Conservation (phyloP, 495 filamentous ascomycete genomes). For the Tuber calosporum region DNA sequence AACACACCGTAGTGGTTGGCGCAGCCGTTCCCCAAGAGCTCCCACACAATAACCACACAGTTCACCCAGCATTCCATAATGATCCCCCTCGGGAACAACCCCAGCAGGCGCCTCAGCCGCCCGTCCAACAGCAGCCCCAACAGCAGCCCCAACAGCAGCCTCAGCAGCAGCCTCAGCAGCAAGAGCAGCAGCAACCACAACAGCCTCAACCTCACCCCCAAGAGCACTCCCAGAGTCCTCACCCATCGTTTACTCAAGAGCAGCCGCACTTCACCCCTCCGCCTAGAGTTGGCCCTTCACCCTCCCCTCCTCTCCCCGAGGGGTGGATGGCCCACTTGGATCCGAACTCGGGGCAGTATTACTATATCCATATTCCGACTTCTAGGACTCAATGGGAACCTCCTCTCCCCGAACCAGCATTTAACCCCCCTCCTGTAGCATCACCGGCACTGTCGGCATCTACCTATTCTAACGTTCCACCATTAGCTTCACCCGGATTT, state of each 20-base stretch:
- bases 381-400: constrained; percentile 99
- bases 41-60: constrained; percentile 24
- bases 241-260: constrained; percentile 43
- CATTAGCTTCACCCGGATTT: constrained; percentile 49
- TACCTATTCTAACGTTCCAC: constrained; percentile 57
- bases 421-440: constrained; percentile 42
- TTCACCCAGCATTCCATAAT: constrained; percentile 38
- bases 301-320: constrained; percentile 86
- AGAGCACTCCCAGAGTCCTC: constrained; percentile 35
- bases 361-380: constrained; percentile 94
- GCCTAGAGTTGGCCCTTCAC: constrained; percentile 59
- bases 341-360: constrained; percentile 91
- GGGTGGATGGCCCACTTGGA: constrained; percentile 98
- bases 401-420: constrained; percentile 57
- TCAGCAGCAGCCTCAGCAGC: constrained; percentile 41
- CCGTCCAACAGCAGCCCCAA: constrained; percentile 19
- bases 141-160: constrained; percentile 44
- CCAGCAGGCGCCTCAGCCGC: constrained; percentile 48
- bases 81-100: constrained; percentile 39
- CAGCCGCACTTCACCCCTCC: constrained; percentile 49
- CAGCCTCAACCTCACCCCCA: constrained; percentile 41
- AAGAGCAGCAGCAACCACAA: constrained; percentile 24
- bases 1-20: constrained; percentile 45
- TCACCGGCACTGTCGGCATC: constrained; percentile 73
- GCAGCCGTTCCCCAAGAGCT: constrained; percentile 35